Evolutionary conservation across 208 protist species (phyloP).

Genomic region (Leishmania lainsoni): DNA sequence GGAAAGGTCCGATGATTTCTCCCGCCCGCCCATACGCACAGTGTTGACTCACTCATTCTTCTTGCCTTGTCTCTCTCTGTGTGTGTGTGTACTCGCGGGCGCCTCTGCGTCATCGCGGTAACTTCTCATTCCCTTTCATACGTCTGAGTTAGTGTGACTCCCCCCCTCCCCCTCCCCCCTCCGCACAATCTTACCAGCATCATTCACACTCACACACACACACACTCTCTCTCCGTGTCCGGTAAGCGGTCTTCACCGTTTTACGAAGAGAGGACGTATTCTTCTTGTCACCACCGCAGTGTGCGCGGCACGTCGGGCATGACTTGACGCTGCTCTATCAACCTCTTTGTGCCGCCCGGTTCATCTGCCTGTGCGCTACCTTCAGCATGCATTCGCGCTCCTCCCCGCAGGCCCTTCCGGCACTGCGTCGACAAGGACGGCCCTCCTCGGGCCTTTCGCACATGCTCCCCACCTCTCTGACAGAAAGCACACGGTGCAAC

Average conservation of each 20-base stretch:
- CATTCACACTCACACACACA: no score
- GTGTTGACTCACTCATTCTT: neutral
- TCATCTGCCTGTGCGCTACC: neutral
- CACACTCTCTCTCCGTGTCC: neutral
- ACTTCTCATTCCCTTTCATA: neutral
- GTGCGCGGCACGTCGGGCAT: neutral
- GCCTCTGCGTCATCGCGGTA: neutral
- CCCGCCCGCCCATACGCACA: neutral
- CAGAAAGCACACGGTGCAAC: neutral
- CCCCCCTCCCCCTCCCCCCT: neutral
- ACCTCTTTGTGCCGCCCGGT: neutral
- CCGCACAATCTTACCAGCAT: no score
- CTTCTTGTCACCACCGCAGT: neutral
- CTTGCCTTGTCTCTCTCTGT: neutral
- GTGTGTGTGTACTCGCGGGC: neutral
- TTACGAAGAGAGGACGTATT: neutral
- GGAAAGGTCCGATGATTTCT: neutral
- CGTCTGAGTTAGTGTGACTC: neutral
- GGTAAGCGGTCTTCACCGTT: no score
- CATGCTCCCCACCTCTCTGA: neutral
- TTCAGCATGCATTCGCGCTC: constrained; percentile 6
- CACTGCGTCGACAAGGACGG: neutral
- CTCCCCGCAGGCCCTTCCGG: constrained; percentile 1
- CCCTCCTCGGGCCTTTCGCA: neutral
- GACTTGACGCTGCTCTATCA: neutral